Evolutionary conservation across 2,329 filamentous ascomycete genomes (phyloP), one percentile per base, ranked within the genome.

Genomic region (Curvularia eragrostidis): DNA sequence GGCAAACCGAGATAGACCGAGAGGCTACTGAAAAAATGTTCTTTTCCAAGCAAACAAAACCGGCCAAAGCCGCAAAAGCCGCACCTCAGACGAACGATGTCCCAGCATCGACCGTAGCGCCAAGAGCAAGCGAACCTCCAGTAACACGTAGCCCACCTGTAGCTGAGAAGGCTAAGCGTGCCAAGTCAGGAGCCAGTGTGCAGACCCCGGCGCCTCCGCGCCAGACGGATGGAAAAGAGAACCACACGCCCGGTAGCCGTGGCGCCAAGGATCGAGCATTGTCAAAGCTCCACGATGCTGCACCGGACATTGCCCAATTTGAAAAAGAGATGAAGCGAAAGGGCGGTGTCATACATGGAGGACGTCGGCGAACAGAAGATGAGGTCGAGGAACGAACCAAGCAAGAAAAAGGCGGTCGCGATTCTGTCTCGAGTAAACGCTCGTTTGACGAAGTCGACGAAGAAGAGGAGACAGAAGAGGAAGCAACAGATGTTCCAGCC

Each of bases 281-380:
- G n/a, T 86, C 88, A 32, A 88, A 86, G 63, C 79, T 98, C 7
- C 91, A 95, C 52, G 85, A 86, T 34, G 82, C 94, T 56, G 93
- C 91, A 0, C 85, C 89, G 0, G 95, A 99, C 71, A 93, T 98
- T 70, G 89, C 89, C 2, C 81, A 96, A 30, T 99, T 95, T 70
- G 90, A 98, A 71, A 97, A 95, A 73, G 95, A 99, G 78, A 92
- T 86, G 81, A 97, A 96, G 79, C 87, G 95, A 19, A 85, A 84
- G 44, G 87, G 87, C 13, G 87, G 87, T 39, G 85, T 89, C 3
- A 79, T 86, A 10, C 85, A 88, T 63, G 86, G 86, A 34, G 74
- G 66, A 52, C 70, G 72, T 69, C 78, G 76, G 58, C 74, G 63
- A 56, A 72, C 64, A 71, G 70, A 71, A 44, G 69, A 75, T 43